phyloP scores from a whole-genome alignment of 768 basidiomycete species.

The Lactifluus hygrophoroides region DNA sequence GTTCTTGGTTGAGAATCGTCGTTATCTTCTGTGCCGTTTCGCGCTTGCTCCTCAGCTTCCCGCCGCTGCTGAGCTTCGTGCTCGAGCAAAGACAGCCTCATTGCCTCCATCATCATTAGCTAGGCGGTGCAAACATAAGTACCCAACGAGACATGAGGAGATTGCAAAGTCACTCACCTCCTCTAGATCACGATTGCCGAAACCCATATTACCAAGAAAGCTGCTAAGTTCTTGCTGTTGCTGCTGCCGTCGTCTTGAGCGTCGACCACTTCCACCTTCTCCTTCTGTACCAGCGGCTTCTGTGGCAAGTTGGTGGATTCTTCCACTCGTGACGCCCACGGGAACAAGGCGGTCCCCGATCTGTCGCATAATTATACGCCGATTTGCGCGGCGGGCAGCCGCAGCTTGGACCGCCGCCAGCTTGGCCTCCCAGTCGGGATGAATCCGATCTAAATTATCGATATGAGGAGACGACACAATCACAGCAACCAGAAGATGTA shows the following conservation, averaged over 20 bases:
- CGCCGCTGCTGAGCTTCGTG: conserved; percentile 89
- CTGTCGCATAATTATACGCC: conserved; percentile 96
- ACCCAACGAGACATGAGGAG: not conserved
- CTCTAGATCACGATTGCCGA: conserved; percentile 85
- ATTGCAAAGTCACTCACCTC: conserved; percentile 48
- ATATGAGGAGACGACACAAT: conserved; percentile 5
- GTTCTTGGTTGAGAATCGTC: conserved; percentile 2
- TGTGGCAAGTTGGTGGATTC: conserved; percentile 58
- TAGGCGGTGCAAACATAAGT: conserved; percentile 28
- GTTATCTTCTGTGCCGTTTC: conserved; percentile 33
- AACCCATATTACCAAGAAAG: conserved; percentile 49
- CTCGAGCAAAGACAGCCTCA: conserved; percentile 89
- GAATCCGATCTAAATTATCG: conserved; percentile 69
- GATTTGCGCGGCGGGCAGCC: conserved; percentile 91
- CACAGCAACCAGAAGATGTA: not conserved
- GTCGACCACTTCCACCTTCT: conserved; percentile 36
- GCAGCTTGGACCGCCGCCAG: conserved; percentile 89
- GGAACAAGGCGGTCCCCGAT: conserved; percentile 96
- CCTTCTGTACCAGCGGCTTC: conserved; percentile 45
- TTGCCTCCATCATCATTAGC: conserved; percentile 99
- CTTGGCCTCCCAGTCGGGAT: conserved; percentile 97
- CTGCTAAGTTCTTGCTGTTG: conserved; percentile 53
- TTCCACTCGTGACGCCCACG: conserved; percentile 89
- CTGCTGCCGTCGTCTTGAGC: conserved; percentile 50
- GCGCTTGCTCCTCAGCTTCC: conserved; percentile 60